A percentile compares a stretch with the other conserved stretches of the same genome.
Evolutionary conservation across 225 moss, liverwort and hornwort species (phyloP).

Genomic region (Pleurozium schreberi): DNA sequence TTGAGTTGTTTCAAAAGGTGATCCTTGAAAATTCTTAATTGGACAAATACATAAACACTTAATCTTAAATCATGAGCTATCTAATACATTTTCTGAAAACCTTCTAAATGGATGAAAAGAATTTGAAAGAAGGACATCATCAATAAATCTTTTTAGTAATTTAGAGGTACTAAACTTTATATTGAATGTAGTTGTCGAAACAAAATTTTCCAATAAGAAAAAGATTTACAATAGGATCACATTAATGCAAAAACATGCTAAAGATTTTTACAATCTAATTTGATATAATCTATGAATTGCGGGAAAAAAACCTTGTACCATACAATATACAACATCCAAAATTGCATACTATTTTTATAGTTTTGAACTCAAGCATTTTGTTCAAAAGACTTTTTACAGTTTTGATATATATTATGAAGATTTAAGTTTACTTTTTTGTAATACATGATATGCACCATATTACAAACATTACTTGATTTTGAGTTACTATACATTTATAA

Average conservation of each 20-base stretch:
- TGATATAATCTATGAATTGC: too few species aligned
- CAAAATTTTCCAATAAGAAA: neutral
- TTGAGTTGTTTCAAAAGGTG: neutral
- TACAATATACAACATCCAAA: neutral
- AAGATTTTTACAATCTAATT: too few species aligned
- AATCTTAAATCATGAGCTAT: neutral
- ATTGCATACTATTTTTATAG: rapidly evolving
- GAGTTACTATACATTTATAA: too few species aligned
- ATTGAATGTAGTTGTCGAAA: neutral
- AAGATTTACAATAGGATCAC: neutral
- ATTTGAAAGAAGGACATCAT: neutral
- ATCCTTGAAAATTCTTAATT: neutral
- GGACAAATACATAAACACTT: neutral
- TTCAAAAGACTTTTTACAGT: neutral
- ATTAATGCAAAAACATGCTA: neutral
- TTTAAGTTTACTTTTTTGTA: neutral
- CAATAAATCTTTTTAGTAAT: neutral
- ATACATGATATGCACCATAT: rapidly evolving
- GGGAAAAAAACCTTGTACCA: too few species aligned
- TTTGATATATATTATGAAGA: too few species aligned
- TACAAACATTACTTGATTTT: neutral
- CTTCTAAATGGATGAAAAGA: neutral
- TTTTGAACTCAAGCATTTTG: neutral
- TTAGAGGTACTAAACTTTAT: neutral
- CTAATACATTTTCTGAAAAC: neutral